Conservation (phyloP, 179 eudicot genomes). For the Pouteria campechiana region DNA sequence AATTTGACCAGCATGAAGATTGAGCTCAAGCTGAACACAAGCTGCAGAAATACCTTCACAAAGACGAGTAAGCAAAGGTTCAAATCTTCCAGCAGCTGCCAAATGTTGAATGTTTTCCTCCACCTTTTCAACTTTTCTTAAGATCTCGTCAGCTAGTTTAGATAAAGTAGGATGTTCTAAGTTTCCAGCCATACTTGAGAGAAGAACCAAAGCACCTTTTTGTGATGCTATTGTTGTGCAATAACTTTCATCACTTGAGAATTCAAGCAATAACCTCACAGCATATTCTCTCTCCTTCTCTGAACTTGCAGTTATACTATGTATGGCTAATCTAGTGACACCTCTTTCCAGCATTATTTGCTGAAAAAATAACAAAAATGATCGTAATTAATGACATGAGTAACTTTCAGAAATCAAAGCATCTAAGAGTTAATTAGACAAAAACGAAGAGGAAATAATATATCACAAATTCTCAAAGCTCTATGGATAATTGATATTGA, state of each 20-base stretch:
- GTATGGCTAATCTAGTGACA: constrained; percentile 43
- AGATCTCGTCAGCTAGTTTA: constrained; percentile 45
- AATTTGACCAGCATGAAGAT: too few relatives aligned
- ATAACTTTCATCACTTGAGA: constrained; percentile 35
- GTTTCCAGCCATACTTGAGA: constrained; percentile 52
- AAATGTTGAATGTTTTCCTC: constrained; percentile 44
- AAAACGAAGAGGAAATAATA: too few relatives aligned
- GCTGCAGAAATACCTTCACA: constrained; percentile 31
- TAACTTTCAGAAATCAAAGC: too few relatives aligned
- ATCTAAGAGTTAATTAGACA: too few relatives aligned
- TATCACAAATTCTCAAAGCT: too few relatives aligned
- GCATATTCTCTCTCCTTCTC: constrained; percentile 51
- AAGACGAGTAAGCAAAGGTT: constrained; percentile 44
- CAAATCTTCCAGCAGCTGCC: constrained; percentile 62
- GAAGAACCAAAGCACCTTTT: constrained; percentile 63
- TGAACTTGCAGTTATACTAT: constrained; percentile 40
- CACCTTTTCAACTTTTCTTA: constrained; percentile 32
- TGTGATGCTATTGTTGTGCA: constrained; percentile 52
- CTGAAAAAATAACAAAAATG: constrained; percentile 17
- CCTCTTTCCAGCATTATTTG: constrained; percentile 44
- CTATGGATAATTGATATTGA: too few relatives aligned
- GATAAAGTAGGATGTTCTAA: constrained; percentile 44
- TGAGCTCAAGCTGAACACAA: too few relatives aligned
- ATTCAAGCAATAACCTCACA: constrained; percentile 41
- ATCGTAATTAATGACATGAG: too few relatives aligned